Conservation (phyloP, 768 basidiomycete genomes). For the Mycena polygramma region DNA sequence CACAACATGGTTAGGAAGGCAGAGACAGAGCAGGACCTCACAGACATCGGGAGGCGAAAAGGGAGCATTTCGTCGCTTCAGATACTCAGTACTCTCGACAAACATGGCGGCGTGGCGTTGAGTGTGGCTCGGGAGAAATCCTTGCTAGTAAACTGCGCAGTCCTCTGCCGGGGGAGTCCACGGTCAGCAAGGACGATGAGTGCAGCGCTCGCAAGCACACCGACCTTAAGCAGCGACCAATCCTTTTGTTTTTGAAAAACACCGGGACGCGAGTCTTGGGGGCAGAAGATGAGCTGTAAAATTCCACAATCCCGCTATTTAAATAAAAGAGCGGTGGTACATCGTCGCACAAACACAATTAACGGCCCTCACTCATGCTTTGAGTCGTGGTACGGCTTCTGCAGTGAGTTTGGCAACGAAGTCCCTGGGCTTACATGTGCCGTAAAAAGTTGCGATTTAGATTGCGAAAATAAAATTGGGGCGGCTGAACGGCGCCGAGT, state of each 20-base stretch:
- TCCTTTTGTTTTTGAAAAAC: constrained; percentile 60
- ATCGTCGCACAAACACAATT: constrained; percentile 29
- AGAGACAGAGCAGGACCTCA: background rate
- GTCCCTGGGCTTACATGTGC: constrained; percentile 18
- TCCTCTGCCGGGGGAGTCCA: background rate
- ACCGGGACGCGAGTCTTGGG: constrained; percentile 37
- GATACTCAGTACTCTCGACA: constrained; percentile 15
- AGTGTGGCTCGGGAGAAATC: background rate
- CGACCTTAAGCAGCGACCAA: constrained; percentile 54
- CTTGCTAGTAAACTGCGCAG: background rate
- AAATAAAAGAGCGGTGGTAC: constrained; percentile 11
- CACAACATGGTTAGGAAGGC: background rate
- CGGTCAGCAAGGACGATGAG: background rate
- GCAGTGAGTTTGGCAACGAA: constrained; percentile 33
- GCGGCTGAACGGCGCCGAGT: background rate
- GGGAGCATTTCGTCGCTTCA: constrained; percentile 16
- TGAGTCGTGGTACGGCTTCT: constrained; percentile 33
- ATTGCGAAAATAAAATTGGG: background rate
- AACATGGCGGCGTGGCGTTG: constrained; percentile 3
- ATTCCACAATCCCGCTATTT: constrained; percentile 16
- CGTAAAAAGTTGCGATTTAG: constrained; percentile 1
- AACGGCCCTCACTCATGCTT: constrained; percentile 33
- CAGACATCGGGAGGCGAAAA: constrained; percentile 13
- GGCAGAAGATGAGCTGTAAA: constrained; percentile 1
- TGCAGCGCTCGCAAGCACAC: constrained; percentile 43